A percentile compares a stretch with the other conserved stretches of the same genome.
phyloP scores from a whole-genome alignment of 352 stramenopile species.

The Pythium dissimile region DNA sequence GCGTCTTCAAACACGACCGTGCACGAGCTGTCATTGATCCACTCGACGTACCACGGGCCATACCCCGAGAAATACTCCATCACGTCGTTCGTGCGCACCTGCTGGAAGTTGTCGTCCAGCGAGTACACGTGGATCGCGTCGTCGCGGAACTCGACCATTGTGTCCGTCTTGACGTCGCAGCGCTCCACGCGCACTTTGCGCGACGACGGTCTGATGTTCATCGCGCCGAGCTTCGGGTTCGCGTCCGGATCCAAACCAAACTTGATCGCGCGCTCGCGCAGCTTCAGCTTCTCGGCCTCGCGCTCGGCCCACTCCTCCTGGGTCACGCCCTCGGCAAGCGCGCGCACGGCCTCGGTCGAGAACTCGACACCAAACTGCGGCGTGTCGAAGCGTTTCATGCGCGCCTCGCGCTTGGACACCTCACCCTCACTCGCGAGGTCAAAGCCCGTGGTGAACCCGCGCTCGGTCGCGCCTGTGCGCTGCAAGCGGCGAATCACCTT shows the following conservation, averaged over 20 bases:
- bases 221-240: slow-evolving; percentile 25
- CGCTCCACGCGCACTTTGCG: slow-evolving; percentile 60
- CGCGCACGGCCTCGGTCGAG: slow-evolving; percentile 54
- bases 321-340: slow-evolving; percentile 57
- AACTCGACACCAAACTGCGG: slow-evolving; percentile 69
- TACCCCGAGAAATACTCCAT: slow-evolving; percentile 78
- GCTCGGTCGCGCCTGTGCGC: slow-evolving; percentile 54
- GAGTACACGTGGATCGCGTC: slow-evolving; percentile 84
- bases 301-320: slow-evolving; percentile 69
- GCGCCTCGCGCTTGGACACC: slow-evolving; percentile 57
- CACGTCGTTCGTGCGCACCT: slow-evolving; percentile 77
- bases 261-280: slow-evolving; percentile 65
- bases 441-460: slow-evolving; percentile 68
- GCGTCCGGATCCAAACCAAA: slow-evolving; percentile 56
- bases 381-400: slow-evolving; percentile 81
- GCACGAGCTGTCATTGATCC: slow-evolving; percentile 84
- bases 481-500: slow-evolving; percentile 75
- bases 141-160: slow-evolving; percentile 38
- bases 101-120: slow-evolving; percentile 73
- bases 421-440: slow-evolving; percentile 67
- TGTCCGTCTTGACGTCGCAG: slow-evolving; percentile 46
- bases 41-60: slow-evolving; percentile 82
- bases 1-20: slow-evolving; percentile 81
- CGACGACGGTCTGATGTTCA: slow-evolving; percentile 35
- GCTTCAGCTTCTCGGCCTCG: slow-evolving; percentile 55